These are phyloP conservation scores for Liquidambar formosana DNA, from an alignment of 164 flowering plant species.

Conservation along the genomic window DNA sequence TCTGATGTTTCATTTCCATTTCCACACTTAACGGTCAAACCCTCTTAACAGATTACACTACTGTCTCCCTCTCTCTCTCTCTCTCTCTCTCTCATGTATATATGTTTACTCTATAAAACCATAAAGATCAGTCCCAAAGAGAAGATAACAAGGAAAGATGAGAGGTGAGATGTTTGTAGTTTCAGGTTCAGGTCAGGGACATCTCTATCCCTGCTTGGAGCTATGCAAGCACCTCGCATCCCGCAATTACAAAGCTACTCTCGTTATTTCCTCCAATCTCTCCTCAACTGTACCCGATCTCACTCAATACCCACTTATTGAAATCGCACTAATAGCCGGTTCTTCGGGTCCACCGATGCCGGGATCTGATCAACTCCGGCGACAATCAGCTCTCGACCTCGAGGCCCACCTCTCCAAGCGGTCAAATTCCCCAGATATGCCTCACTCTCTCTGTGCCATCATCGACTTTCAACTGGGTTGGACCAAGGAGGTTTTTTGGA, in stretches of 20 bases:
- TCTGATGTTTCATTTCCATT: too few relatives aligned
- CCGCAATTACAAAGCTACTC: too few relatives aligned
- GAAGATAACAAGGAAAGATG: too few relatives aligned
- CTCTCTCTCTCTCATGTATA: too few relatives aligned
- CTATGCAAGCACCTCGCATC: constrained; percentile 48
- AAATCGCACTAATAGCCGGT: constrained; percentile 19
- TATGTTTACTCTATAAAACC: too few relatives aligned
- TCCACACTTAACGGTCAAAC: too few relatives aligned
- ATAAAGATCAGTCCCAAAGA: too few relatives aligned
- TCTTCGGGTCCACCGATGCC: constrained; percentile 7
- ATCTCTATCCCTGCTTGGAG: constrained; percentile 47
- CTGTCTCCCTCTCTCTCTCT: too few relatives aligned
- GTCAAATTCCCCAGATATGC: constrained; percentile 6
- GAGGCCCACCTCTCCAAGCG: constrained; percentile 17
- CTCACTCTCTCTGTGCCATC: constrained; percentile 32
- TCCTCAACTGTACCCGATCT: constrained; percentile 36
- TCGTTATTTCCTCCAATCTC: constrained; percentile 39
- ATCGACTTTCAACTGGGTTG: constrained; percentile 51
- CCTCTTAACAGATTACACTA: too few relatives aligned
- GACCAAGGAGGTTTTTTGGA: constrained; percentile 27
- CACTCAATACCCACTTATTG: constrained; percentile 29
- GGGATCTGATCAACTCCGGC: constrained; percentile 3
- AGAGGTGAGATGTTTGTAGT: constrained; percentile 35
- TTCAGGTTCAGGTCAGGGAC: constrained; percentile 51
- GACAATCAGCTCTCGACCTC: constrained; percentile 15